Evolutionary conservation across 495 filamentous ascomycete species (phyloP), one percentile per base, ranked within the genome.

Genomic region (Talaromyces trachyspermus): DNA sequence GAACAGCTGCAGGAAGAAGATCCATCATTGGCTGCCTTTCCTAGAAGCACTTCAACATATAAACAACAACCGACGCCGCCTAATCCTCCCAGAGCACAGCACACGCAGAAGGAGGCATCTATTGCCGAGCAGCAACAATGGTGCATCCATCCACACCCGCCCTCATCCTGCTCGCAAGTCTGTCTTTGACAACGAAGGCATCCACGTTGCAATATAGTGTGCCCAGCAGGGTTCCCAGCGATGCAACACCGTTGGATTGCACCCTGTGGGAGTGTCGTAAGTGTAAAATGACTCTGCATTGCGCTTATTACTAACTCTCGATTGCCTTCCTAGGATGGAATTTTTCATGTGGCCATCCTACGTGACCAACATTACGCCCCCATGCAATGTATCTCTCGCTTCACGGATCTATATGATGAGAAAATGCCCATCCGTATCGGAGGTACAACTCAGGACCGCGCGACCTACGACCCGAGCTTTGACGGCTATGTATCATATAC

Each of bases 281-380:
- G 35, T 38, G 35, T 17, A 38, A 17, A 38, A 20, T 20, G 35
- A 12, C n/a, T 20, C 35, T 20, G n/a, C 11, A 17, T 38, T 38
- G 14, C 35, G 35, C 15, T 38, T 32, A 32, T 32, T 32, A 9
- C 9, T 32, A 32, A 32, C 29, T 32, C 29, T 32, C 29, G 29
- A 12, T 32, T 32, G 29, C 35, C 4, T 38, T 7, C 4, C 2
- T 20, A 38, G 35, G 18, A 17, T 15, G 35, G 35, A 38, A 38
- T 38, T 38, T 20, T 38, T 38, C 35, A 38, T 38, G 35, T 38
- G 35, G 35, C 35, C 35, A 38, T 38, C 35, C n/a, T 38, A 38
- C 35, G 18, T 38, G 35, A 38, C 35, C 35, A 38, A 38, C 18
- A 38, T 38, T 38, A 38, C 35, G 1, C 35, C 35, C 18, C 35